These are phyloP conservation scores for Claviceps africana DNA, from an alignment of 2,329 filamentous ascomycete species.

Conservation along the genomic window DNA sequence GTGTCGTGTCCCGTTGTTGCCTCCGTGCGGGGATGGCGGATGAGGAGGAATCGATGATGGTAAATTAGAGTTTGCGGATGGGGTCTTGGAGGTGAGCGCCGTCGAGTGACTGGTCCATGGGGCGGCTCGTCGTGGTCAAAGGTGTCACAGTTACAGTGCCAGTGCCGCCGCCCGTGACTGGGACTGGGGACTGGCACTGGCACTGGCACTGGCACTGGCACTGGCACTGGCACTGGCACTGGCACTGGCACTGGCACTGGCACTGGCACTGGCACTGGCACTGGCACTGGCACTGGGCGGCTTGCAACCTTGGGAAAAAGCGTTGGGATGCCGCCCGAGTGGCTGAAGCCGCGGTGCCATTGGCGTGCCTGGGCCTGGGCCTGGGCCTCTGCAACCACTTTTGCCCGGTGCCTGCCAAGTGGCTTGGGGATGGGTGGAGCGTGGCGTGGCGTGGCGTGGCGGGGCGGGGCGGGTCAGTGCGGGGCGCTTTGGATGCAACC, in stretches of 20 bases:
- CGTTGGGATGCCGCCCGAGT: not conserved
- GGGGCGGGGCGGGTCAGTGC: too few relatives aligned
- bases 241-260: too few relatives aligned
- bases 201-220: too few relatives aligned
- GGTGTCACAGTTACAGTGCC: not conserved
- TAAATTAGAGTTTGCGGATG: not conserved
- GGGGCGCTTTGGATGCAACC: not conserved
- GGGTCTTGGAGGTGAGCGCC: not conserved
- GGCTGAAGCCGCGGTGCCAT: not conserved
- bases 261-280: too few relatives aligned
- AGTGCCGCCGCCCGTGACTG: too few relatives aligned
- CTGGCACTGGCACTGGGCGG: too few relatives aligned
- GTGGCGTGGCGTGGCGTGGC: too few relatives aligned
- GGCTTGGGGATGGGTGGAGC: too few relatives aligned
- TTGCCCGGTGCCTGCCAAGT: not conserved
- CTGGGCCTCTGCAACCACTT: not conserved
- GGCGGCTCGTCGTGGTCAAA: not conserved
- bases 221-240: too few relatives aligned
- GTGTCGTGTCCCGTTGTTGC: not conserved
- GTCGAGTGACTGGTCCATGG: not conserved
- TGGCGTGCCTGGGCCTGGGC: not conserved
- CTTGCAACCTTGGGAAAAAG: not conserved
- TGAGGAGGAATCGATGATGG: not conserved
- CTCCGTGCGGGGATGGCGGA: not conserved
- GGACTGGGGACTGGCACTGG: too few relatives aligned